Evolutionary conservation across 2,329 filamentous ascomycete genomes (phyloP), one percentile per base, ranked within the genome.

Genomic region (Fusarium papillatum): DNA sequence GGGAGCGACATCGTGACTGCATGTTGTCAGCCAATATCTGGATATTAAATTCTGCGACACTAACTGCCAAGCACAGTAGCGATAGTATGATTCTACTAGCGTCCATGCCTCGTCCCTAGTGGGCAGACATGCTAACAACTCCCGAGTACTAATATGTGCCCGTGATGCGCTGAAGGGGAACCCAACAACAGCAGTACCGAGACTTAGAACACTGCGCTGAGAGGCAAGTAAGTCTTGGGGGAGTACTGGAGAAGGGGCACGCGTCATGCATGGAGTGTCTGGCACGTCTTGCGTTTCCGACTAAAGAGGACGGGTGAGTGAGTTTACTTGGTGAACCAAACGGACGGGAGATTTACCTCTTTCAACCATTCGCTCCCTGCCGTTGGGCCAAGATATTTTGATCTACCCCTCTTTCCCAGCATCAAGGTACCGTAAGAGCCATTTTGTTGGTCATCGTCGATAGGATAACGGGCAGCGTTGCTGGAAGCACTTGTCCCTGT

Each of bases 331-430:
- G 7, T 34, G 19, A 7, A 17, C 17, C 8, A 57, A 14, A 17
- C 6, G 22, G 24, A 5, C 6, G 26, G n/a, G 24, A 13, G 17
- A 17, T 5, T 11, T 57, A 66, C 63, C 9, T 66, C 63, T 41
- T 66, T 66, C 48, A 66, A 11, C 63, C 63, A 66, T 57, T 66
- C 63, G 19, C 63, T 66, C 26, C 63, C 63, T 31, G 63, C 63
- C 34, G 63, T 66, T 38, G 63, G 63, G 7, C 63, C 63, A 10
- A 66, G 48, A 43, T 66, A 66, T 36, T 57, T 66, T 11, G 63
- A 66, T 43, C 63, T 4, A 2, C 63, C 63, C 41, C 63, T 55
- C 31, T 66, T 66, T 14, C 63, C 46, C 16, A 66, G 14, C 63
- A 66, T 55, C 63, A 66, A 16, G 5, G 63, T 66, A 13, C 63